phyloP scores from a whole-genome alignment of 2,329 filamentous ascomycete genomes.

The Apiospora sp. region DNA sequence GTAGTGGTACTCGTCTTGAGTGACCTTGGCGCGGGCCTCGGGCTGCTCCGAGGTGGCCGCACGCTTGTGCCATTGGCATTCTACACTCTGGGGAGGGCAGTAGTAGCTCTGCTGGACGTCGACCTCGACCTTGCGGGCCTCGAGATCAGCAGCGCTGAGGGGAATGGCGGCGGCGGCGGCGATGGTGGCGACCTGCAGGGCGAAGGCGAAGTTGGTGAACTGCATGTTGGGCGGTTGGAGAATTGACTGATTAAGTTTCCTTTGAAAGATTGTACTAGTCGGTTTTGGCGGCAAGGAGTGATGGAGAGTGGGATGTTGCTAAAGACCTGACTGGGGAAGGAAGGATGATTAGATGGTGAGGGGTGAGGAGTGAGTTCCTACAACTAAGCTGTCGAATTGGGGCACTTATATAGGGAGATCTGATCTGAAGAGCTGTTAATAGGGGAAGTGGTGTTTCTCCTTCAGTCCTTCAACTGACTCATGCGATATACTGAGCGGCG shows the following conservation, averaged over 20 bases:
- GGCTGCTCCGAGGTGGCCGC: too few relatives aligned
- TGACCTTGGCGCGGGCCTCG: too few relatives aligned
- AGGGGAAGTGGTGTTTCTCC: background rate
- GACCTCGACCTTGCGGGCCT: background rate
- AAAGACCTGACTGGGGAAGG: background rate
- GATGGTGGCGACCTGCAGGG: background rate
- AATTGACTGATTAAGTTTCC: background rate
- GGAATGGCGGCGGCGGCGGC: background rate
- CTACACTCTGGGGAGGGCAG: too few relatives aligned
- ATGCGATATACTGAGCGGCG: background rate
- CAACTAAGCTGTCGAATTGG: background rate
- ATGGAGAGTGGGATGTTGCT: background rate
- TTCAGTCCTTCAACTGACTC: background rate
- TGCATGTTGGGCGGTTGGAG: background rate
- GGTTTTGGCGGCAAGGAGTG: background rate
- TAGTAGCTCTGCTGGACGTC: background rate
- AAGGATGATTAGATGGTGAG: background rate
- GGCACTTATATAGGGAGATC: background rate
- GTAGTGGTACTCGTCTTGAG: too few relatives aligned
- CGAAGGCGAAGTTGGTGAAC: constrained; percentile 6
- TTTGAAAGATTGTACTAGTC: background rate
- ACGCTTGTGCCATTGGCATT: too few relatives aligned
- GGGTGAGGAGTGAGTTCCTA: background rate
- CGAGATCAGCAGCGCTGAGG: background rate
- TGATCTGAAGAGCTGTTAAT: background rate